These are phyloP conservation scores for Amaranthus palmeri DNA, from an alignment of 148 eudicot genomes.

Conservation along the genomic window DNA sequence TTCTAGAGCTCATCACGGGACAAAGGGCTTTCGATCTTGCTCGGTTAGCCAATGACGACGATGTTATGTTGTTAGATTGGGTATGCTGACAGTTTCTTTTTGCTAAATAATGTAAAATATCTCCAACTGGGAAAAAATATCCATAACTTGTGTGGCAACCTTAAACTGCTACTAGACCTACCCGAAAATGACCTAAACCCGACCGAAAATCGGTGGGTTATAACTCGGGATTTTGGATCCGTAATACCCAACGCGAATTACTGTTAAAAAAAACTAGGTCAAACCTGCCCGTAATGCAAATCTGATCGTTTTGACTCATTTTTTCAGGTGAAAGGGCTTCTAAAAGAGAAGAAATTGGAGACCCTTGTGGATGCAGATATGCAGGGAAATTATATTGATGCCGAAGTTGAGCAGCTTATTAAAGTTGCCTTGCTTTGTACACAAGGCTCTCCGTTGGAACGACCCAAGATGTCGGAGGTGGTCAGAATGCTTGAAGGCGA, in stretches of 20 bases:
- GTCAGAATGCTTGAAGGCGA: conserved; percentile 41
- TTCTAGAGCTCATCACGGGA: conserved; percentile 52
- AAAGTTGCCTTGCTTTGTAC: conserved; percentile 38
- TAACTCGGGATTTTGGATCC: no score
- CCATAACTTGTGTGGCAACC: no score
- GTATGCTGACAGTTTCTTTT: conserved; percentile 19
- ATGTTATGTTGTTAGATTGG: conserved; percentile 55
- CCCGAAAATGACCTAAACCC: no score
- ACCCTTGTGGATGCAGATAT: conserved; percentile 36
- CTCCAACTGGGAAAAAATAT: background rate
- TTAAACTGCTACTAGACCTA: no score
- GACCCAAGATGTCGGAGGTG: conserved; percentile 41
- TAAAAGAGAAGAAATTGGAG: conserved; percentile 42
- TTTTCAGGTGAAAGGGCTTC: conserved; percentile 41
- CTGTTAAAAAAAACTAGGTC: no score
- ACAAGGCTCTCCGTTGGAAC: conserved; percentile 29
- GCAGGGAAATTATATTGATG: conserved; percentile 34
- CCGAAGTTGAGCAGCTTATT: conserved; percentile 36
- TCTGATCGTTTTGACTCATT: no score
- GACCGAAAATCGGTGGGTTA: no score
- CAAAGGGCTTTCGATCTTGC: conserved; percentile 60
- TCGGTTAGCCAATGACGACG: conserved; percentile 50
- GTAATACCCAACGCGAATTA: no score
- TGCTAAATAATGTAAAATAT: background rate
- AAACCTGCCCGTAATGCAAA: no score